Conservation (phyloP, 2,329 filamentous ascomycete species). For the Chrysoporthe deuterocubensis region DNA sequence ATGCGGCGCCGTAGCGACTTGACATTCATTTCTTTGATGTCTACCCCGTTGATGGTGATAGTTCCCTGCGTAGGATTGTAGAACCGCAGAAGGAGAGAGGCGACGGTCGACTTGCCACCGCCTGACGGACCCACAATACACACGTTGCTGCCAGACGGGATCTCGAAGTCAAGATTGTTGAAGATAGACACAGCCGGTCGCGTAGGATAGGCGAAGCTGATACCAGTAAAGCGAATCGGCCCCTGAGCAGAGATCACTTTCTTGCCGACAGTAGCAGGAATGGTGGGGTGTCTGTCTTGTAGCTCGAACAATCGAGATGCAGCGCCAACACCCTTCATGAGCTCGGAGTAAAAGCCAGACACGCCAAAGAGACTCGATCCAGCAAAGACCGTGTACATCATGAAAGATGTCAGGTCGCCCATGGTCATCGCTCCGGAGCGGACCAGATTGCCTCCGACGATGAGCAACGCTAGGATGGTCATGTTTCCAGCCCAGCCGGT, state of each 20-base stretch:
- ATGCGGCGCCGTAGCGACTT: slow-evolving; percentile 92
- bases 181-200: slow-evolving; percentile 92
- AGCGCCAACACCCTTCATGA: slow-evolving; percentile 98
- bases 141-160: slow-evolving; percentile 91
- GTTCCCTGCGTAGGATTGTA: slow-evolving; percentile 79
- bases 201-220: slow-evolving; percentile 91
- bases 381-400: slow-evolving; percentile 95
- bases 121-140: slow-evolving; percentile 96
- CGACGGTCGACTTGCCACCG: slow-evolving; percentile 95
- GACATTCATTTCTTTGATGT: slow-evolving; percentile 85
- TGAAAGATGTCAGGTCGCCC: slow-evolving; percentile 91
- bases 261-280: slow-evolving; percentile 81
- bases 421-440: slow-evolving; percentile 83
- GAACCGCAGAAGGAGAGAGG: slow-evolving; percentile 87
- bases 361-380: slow-evolving; percentile 89
- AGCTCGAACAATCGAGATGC: slow-evolving; percentile 96
- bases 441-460: slow-evolving; percentile 90
- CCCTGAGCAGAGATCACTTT: slow-evolving; percentile 85
- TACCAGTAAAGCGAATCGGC: slow-evolving; percentile 83
- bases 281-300: slow-evolving; percentile 84
- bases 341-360: slow-evolving; percentile 94
- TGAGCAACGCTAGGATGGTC: slow-evolving; percentile 88
- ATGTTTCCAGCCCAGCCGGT: slow-evolving; percentile 95
- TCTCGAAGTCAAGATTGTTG: slow-evolving; percentile 84
- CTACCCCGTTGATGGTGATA: slow-evolving; percentile 82